A percentile compares a stretch with the other conserved stretches of the same genome.
These are phyloP conservation scores for Luffa aegyptiaca DNA, from an alignment of 306 rosid genomes.

Conservation along the genomic window DNA sequence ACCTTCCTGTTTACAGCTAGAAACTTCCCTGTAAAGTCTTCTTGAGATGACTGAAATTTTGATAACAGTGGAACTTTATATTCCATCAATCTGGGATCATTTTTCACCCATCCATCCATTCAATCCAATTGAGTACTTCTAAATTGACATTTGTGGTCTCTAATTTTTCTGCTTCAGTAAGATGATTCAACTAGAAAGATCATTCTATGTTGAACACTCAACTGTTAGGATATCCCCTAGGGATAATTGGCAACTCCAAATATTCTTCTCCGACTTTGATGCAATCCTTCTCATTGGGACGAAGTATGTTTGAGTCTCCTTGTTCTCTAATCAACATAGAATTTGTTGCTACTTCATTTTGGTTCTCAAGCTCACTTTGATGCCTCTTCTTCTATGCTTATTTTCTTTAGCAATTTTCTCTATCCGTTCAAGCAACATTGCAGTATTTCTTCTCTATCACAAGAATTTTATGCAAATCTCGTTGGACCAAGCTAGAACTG, in stretches of 20 bases:
- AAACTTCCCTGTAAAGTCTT: too few species aligned
- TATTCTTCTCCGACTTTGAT: background rate
- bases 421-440: background rate
- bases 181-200: background rate
- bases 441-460: background rate
- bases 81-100: too few species aligned
- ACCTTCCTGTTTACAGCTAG: too few species aligned
- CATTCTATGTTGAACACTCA: background rate
- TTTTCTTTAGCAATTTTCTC: background rate
- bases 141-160: background rate
- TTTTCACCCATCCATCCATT: too few species aligned
- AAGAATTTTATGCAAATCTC: background rate
- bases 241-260: background rate
- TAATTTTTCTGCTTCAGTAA: background rate
- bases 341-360: background rate
- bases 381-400: background rate
- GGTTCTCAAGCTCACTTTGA: background rate
- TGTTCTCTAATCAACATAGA: background rate
- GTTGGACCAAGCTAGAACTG: background rate
- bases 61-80: too few species aligned
- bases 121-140: too few species aligned
- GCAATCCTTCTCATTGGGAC: background rate
- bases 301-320: background rate
- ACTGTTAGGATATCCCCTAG: background rate
- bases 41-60: too few species aligned